Percentiles rank a stretch among this genome's conserved stretches.
phyloP scores from a whole-genome alignment of 2,329 filamentous ascomycete genomes.

The Elsinoe perseae region DNA sequence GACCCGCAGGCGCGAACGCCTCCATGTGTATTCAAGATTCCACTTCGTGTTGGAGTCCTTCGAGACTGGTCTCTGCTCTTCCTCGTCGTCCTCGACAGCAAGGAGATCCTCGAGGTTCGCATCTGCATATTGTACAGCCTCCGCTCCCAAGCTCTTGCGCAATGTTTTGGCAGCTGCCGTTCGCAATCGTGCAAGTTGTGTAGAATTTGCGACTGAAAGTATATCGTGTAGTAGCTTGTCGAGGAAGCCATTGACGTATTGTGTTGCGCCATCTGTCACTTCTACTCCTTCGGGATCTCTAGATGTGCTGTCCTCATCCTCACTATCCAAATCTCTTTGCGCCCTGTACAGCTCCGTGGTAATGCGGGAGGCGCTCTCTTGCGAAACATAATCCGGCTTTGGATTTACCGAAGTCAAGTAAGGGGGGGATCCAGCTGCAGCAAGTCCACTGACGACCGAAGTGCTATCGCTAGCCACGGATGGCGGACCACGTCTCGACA shows the following conservation, averaged over 20 bases:
- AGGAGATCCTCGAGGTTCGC: slow-evolving; percentile 84
- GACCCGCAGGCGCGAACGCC: slow-evolving; percentile 80
- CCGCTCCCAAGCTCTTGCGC: slow-evolving; percentile 79
- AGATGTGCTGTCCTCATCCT: slow-evolving; percentile 48
- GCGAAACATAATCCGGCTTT: slow-evolving; percentile 77
- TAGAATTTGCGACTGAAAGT: slow-evolving; percentile 71
- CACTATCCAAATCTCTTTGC: slow-evolving; percentile 59
- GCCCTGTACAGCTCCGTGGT: slow-evolving; percentile 81
- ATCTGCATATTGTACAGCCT: slow-evolving; percentile 74
- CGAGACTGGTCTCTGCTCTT: slow-evolving; percentile 25
- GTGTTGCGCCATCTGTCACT: slow-evolving; percentile 63
- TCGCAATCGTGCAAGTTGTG: slow-evolving; percentile 64
- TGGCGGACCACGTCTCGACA: slow-evolving; percentile 9
- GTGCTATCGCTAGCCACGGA: slow-evolving; percentile 14
- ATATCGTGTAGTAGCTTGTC: slow-evolving; percentile 91
- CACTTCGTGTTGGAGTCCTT: slow-evolving; percentile 50
- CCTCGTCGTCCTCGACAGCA: slow-evolving; percentile 56
- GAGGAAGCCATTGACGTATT: slow-evolving; percentile 81
- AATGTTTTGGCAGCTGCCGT: slow-evolving; percentile 80
- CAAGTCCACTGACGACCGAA: slow-evolving; percentile 8
- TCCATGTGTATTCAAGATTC: slow-evolving; percentile 92
- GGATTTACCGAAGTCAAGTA: slow-evolving; percentile 44
- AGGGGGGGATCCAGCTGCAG: background rate
- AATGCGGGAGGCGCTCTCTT: slow-evolving; percentile 81
- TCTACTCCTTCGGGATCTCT: slow-evolving; percentile 57